Conservation (phyloP, 495 filamentous ascomycete genomes). For the Chaetomidium leptoderma region DNA sequence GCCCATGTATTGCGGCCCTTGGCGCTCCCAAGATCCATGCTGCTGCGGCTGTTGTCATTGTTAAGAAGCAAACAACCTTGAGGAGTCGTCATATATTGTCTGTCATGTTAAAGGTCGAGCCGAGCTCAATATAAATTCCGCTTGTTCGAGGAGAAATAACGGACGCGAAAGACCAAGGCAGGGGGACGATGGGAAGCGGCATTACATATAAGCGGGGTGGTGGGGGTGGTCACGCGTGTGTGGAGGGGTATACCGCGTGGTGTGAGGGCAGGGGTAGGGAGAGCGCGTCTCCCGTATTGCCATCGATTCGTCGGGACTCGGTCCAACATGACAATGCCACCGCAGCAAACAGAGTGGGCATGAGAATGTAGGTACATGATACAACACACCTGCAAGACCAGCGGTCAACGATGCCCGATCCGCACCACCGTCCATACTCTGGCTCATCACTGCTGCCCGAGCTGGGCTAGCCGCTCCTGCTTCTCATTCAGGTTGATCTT, state of each 20-base stretch:
- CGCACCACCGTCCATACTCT: background rate
- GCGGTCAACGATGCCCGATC: constrained; percentile 25
- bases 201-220: background rate
- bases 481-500: background rate
- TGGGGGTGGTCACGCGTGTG: constrained; percentile 1
- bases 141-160: no score
- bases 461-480: background rate
- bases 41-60: no score
- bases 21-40: no score
- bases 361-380: background rate
- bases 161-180: no score
- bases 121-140: no score
- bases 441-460: constrained; percentile 18
- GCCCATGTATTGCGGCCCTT: background rate
- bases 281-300: background rate
- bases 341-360: background rate
- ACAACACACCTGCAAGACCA: constrained; percentile 10
- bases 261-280: background rate
- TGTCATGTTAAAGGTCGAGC: no score
- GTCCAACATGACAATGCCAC: constrained; percentile 2
- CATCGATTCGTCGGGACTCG: background rate
- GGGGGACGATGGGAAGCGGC: background rate
- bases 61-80: no score
- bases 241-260: constrained; percentile 2
- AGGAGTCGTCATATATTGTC: no score